phyloP scores from a whole-genome alignment of 176 grass and related monocot species.

The Lolium multiflorum region DNA sequence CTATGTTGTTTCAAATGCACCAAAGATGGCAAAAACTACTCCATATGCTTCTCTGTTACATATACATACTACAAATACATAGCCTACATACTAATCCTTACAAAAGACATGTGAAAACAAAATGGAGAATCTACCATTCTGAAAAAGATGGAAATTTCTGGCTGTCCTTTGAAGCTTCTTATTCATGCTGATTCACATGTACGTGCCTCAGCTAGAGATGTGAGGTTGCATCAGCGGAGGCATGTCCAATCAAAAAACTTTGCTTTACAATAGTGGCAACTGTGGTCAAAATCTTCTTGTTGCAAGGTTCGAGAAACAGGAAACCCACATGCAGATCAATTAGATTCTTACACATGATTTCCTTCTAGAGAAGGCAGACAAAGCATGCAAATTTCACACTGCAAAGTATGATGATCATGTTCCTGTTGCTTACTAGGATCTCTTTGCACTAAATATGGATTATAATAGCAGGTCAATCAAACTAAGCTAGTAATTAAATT shows the following conservation, averaged over 20 bases:
- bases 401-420: slow-evolving; percentile 19
- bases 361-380: slow-evolving; percentile 2
- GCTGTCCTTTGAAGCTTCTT: slow-evolving; percentile 53
- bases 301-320: slow-evolving; percentile 34
- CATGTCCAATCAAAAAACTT: slow-evolving; percentile 14
- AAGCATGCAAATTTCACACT: neutral
- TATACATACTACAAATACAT: slow-evolving; percentile 51
- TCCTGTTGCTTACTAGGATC: neutral
- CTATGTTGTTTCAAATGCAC: slow-evolving; percentile 38
- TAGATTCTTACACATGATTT: neutral
- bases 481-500: too few species aligned
- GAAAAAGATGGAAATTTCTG: slow-evolving; percentile 45
- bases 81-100: slow-evolving; percentile 60
- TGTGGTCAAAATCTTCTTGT: slow-evolving; percentile 18
- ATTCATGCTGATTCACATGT: slow-evolving; percentile 30
- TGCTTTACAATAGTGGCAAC: slow-evolving; percentile 12
- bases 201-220: slow-evolving; percentile 53
- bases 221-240: slow-evolving; percentile 54
- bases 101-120: slow-evolving; percentile 15
- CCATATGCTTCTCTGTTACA: slow-evolving; percentile 46
- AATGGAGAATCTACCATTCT: slow-evolving; percentile 42
- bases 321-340: slow-evolving; percentile 19
- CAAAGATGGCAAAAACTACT: slow-evolving; percentile 47
- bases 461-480: too few species aligned
- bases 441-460: too few species aligned